Conservation (phyloP, 2,329 filamentous ascomycete genomes). For the Samsoniella hepiali region DNA sequence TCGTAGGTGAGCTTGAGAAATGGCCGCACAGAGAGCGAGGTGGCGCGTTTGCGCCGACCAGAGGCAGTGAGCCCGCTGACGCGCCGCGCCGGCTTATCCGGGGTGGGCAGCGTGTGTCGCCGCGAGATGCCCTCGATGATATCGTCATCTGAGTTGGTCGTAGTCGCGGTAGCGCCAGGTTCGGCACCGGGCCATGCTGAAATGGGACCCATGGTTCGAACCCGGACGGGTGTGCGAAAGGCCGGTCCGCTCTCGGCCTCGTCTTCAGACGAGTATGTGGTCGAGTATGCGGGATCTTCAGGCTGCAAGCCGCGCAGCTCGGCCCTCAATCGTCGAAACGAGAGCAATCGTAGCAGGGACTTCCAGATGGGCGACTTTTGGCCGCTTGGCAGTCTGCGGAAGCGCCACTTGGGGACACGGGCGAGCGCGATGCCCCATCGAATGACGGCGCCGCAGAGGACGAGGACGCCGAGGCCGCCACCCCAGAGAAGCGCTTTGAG, state of each 20-base stretch:
- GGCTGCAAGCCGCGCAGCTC: slow-evolving; percentile 33
- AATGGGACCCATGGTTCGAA: slow-evolving; percentile 28
- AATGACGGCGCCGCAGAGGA: slow-evolving; percentile 70
- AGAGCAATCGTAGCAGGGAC: slow-evolving; percentile 39
- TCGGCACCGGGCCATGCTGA: not conserved
- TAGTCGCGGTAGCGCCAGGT: slow-evolving; percentile 20
- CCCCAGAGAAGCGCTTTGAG: slow-evolving; percentile 82
- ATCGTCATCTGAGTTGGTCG: slow-evolving; percentile 22
- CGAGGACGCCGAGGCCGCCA: slow-evolving; percentile 72
- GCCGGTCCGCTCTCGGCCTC: slow-evolving; percentile 25
- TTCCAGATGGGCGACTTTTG: slow-evolving; percentile 37
- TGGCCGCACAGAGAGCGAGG: slow-evolving; percentile 62
- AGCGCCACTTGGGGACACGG: slow-evolving; percentile 87
- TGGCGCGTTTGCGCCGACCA: slow-evolving; percentile 62
- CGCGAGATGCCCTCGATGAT: slow-evolving; percentile 28
- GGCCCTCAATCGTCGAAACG: slow-evolving; percentile 47
- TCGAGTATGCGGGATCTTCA: slow-evolving; percentile 33
- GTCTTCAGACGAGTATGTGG: slow-evolving; percentile 32
- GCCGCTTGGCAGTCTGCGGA: slow-evolving; percentile 54
- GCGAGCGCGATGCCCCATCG: slow-evolving; percentile 82
- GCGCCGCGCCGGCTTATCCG: slow-evolving; percentile 33
- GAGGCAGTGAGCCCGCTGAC: slow-evolving; percentile 55
- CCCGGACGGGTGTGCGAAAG: slow-evolving; percentile 26
- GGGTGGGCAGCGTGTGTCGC: slow-evolving; percentile 53
- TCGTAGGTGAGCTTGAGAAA: slow-evolving; percentile 77